Percentiles rank a stretch among this genome's conserved stretches.
Evolutionary conservation across 2,329 filamentous ascomycete genomes (phyloP).

Genomic region (Claviceps sp.): DNA sequence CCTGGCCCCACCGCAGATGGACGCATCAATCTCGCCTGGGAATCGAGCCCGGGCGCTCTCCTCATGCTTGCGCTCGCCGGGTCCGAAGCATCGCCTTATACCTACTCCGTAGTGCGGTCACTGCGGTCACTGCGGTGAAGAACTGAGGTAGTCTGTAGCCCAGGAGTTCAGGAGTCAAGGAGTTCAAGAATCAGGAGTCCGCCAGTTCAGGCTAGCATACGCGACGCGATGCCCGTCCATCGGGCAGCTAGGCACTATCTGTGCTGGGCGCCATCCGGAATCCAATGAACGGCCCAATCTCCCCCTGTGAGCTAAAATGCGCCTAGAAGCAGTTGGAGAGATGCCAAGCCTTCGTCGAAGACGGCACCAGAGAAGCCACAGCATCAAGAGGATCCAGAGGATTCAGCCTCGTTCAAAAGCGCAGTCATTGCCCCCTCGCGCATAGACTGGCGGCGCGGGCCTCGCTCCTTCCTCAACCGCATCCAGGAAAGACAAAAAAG

Average conservation of each 20-base stretch:
- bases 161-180: neutral
- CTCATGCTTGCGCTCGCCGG: neutral
- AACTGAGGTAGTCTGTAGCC: too few species aligned
- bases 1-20: neutral
- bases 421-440: neutral
- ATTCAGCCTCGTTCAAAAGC: neutral
- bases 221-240: neutral
- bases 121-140: too few species aligned
- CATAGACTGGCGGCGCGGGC: neutral
- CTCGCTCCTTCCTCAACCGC: neutral
- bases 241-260: neutral
- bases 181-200: neutral
- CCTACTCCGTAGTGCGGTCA: too few species aligned
- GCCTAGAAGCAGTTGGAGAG: neutral
- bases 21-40: neutral
- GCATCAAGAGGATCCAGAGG: neutral
- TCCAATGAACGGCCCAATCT: constrained; percentile 3
- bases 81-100: neutral
- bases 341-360: neutral
- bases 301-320: constrained; percentile 1
- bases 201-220: neutral
- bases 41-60: neutral
- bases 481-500: neutral
- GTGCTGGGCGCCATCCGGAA: constrained; percentile 1
- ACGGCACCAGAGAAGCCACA: neutral